These are phyloP conservation scores for Pseudocercospora vitis DNA, from an alignment of 2,329 filamentous ascomycete species.

Conservation along the genomic window DNA sequence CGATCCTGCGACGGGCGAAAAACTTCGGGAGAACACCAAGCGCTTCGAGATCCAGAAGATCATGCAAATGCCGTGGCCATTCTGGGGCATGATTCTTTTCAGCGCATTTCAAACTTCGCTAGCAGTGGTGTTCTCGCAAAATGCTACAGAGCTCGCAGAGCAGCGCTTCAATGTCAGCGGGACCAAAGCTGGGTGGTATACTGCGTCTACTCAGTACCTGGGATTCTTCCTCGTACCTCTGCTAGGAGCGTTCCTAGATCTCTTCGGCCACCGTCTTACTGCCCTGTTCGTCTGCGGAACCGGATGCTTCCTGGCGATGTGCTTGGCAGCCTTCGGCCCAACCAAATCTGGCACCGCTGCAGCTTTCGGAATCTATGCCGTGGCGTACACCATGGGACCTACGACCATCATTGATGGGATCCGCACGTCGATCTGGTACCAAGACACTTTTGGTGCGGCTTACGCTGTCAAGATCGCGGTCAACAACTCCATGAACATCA, in stretches of 20 bases:
- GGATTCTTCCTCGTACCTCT: constrained; percentile 60
- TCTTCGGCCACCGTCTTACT: constrained; percentile 55
- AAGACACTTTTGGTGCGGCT: constrained; percentile 60
- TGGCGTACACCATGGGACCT: constrained; percentile 57
- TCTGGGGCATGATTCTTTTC: constrained; percentile 58
- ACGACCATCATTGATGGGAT: constrained; percentile 62
- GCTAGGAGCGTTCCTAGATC: constrained; percentile 58
- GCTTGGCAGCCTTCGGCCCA: constrained; percentile 54
- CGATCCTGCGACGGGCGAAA: constrained; percentile 60
- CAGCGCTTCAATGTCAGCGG: constrained; percentile 58
- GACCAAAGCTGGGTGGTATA: constrained; percentile 62
- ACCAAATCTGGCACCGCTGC: constrained; percentile 56
- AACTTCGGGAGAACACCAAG: constrained; percentile 60
- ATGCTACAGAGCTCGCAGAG: constrained; percentile 62
- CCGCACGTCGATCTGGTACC: constrained; percentile 60
- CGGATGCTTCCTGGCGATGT: constrained; percentile 56
- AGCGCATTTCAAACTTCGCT: constrained; percentile 61
- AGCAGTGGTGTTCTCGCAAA: constrained; percentile 55
- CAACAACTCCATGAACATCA: constrained; percentile 64
- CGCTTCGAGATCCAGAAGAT: constrained; percentile 58
- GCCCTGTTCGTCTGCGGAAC: constrained; percentile 49
- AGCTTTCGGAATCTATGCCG: constrained; percentile 60
- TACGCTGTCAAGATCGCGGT: constrained; percentile 62
- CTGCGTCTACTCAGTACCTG: constrained; percentile 56
- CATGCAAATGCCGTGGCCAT: constrained; percentile 60